Evolutionary conservation across 2,329 filamentous ascomycete species (phyloP).

Genomic region (Grosmannia penicillata): DNA sequence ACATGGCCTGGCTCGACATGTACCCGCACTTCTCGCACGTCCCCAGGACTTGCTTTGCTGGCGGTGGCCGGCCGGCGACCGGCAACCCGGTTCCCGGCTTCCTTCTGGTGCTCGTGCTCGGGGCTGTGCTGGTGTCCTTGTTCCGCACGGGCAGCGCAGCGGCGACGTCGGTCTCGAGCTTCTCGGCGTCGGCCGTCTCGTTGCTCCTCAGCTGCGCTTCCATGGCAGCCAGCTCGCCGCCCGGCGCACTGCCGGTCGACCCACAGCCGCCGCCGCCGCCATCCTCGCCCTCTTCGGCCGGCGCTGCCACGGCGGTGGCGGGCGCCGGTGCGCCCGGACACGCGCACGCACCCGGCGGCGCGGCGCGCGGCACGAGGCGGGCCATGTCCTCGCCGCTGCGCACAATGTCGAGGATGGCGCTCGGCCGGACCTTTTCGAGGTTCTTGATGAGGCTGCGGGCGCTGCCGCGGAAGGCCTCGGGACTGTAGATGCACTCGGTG

Average conservation of each 20-base stretch:
- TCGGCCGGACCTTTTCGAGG: slow-evolving; percentile 80
- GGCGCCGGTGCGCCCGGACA: slow-evolving; percentile 1
- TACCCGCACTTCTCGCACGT: slow-evolving; percentile 83
- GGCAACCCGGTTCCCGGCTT: slow-evolving; percentile 12
- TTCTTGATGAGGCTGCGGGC: slow-evolving; percentile 90
- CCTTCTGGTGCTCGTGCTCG: slow-evolving; percentile 12
- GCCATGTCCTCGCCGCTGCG: slow-evolving; percentile 95
- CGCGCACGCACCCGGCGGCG: slow-evolving; percentile 14
- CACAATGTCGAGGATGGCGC: slow-evolving; percentile 89
- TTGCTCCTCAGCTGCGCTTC: slow-evolving; percentile 57
- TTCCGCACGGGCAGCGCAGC: slow-evolving; percentile 16
- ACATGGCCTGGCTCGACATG: slow-evolving; percentile 84
- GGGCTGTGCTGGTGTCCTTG: slow-evolving; percentile 9
- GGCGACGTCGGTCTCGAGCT: slow-evolving; percentile 50
- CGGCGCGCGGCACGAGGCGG: slow-evolving; percentile 54
- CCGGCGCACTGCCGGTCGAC: slow-evolving; percentile 50
- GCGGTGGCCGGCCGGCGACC: slow-evolving; percentile 12
- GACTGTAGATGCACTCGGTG: slow-evolving; percentile 96
- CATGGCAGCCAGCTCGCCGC: slow-evolving; percentile 69
- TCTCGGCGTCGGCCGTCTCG: slow-evolving; percentile 42
- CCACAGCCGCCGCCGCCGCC: slow-evolving; percentile 52
- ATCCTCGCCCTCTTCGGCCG: background rate
- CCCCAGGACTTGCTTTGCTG: slow-evolving; percentile 58
- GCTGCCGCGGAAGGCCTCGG: slow-evolving; percentile 88
- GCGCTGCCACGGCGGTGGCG: background rate